phyloP scores from a whole-genome alignment of 2,329 filamentous ascomycete genomes.

The Talaromyces atroroseus region DNA sequence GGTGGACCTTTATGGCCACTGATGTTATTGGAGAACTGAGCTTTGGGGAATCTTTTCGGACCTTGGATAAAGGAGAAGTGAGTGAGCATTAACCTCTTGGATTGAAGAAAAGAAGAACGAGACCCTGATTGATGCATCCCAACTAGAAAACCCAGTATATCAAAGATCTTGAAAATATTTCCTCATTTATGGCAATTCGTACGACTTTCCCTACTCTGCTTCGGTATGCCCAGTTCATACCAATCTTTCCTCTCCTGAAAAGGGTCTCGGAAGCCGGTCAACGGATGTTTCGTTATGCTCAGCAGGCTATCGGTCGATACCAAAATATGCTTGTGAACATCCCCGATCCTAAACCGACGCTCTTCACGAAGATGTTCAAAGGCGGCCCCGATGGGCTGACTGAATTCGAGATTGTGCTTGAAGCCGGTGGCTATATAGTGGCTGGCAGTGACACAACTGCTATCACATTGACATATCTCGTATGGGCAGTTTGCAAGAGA shows the following conservation, averaged over 20 bases:
- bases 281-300: slow-evolving; percentile 20
- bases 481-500: slow-evolving; percentile 30
- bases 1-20: slow-evolving; percentile 51
- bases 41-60: slow-evolving; percentile 53
- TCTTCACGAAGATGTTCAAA: slow-evolving; percentile 31
- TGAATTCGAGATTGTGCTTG: slow-evolving; percentile 32
- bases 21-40: slow-evolving; percentile 51
- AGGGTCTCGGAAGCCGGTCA: slow-evolving; percentile 16
- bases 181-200: slow-evolving; percentile 5
- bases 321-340: slow-evolving; percentile 14
- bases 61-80: slow-evolving; percentile 49
- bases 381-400: slow-evolving; percentile 20
- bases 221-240: slow-evolving; percentile 18
- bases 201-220: slow-evolving; percentile 22
- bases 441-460: slow-evolving; percentile 52
- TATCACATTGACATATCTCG: slow-evolving; percentile 45
- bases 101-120: not conserved
- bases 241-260: slow-evolving; percentile 20
- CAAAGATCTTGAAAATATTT: slow-evolving; percentile 25
- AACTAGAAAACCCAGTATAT: slow-evolving; percentile 42
- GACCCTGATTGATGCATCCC: not conserved
- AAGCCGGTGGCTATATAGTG: slow-evolving; percentile 43
- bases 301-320: slow-evolving; percentile 23
- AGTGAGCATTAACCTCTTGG: slow-evolving; percentile 26
- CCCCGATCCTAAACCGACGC: slow-evolving; percentile 28